Percentiles rank a stretch among this genome's conserved stretches.
Evolutionary conservation across 768 basidiomycete species (phyloP).

Genomic region (Suillus discolor): DNA sequence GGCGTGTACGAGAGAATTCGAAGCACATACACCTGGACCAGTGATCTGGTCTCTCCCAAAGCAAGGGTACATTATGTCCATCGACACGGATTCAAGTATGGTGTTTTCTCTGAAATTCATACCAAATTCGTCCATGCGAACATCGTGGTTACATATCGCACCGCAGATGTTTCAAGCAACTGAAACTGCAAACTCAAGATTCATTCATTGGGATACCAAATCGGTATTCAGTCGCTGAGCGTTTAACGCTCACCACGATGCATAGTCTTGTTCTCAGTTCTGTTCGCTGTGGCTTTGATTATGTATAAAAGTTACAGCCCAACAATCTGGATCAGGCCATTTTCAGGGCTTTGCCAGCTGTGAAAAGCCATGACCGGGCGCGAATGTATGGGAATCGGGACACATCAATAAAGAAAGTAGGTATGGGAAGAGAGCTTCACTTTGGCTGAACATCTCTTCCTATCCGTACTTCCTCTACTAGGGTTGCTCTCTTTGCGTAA

Average conservation of each 20-base stretch:
- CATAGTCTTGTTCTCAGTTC: neutral
- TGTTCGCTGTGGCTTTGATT: neutral
- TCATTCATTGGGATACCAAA: neutral
- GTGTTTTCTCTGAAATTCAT: neutral
- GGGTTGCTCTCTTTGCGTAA: neutral
- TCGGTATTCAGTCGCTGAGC: neutral
- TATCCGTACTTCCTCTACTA: neutral
- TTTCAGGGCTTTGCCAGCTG: neutral
- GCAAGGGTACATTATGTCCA: neutral
- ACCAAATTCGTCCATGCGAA: neutral
- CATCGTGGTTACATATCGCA: neutral
- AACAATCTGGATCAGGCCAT: neutral
- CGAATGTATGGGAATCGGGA: neutral
- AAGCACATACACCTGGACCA: neutral
- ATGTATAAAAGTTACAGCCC: neutral
- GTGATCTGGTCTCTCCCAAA: neutral
- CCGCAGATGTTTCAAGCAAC: neutral
- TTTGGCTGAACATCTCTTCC: neutral
- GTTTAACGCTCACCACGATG: neutral
- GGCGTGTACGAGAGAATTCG: neutral
- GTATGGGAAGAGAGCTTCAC: neutral
- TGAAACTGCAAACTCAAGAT: neutral
- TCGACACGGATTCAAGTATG: neutral
- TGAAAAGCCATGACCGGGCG: neutral
- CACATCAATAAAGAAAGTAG: neutral